A percentile compares a stretch with the other conserved stretches of the same genome.
Evolutionary conservation across 2,329 filamentous ascomycete genomes (phyloP).

Genomic region (Neofusicoccum kwambonambiense): DNA sequence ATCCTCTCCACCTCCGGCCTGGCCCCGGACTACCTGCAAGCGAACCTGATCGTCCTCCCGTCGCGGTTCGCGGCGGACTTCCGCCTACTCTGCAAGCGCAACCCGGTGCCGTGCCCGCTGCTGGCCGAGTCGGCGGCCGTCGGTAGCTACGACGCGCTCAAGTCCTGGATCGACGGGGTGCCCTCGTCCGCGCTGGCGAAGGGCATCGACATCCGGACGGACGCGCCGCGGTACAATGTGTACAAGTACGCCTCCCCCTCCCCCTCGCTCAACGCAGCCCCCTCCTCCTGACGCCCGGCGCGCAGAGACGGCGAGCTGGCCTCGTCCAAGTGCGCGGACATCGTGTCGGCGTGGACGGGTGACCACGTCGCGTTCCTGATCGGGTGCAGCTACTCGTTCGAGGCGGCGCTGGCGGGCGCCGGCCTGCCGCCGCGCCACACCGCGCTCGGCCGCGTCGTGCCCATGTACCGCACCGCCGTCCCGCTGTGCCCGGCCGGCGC

Average conservation of each 20-base stretch:
- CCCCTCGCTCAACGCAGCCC: too few species aligned
- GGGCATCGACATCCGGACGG: constrained; percentile 57
- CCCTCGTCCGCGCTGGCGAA: constrained; percentile 43
- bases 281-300: constrained; percentile 23
- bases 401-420: constrained; percentile 53
- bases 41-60: constrained; percentile 62
- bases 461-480: constrained; percentile 62
- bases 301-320: constrained; percentile 17
- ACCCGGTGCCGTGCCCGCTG: constrained; percentile 63
- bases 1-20: constrained; percentile 58
- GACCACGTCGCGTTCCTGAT: constrained; percentile 64
- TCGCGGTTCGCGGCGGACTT: constrained; percentile 59
- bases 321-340: constrained; percentile 41
- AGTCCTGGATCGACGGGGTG: constrained; percentile 38
- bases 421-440: constrained; percentile 55
- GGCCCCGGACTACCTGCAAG: constrained; percentile 58
- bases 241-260: constrained; percentile 45
- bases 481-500: constrained; percentile 58
- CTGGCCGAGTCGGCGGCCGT: constrained; percentile 51
- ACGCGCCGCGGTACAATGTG: constrained; percentile 59
- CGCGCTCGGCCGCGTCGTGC: constrained; percentile 50
- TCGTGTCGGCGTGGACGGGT: constrained; percentile 54
- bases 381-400: constrained; percentile 65
- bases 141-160: constrained; percentile 45
- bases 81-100: constrained; percentile 57